Evolutionary conservation across 441 rosid genomes (phyloP), one percentile per base, ranked within the genome.

Genomic region (Gossypium trilobum): DNA sequence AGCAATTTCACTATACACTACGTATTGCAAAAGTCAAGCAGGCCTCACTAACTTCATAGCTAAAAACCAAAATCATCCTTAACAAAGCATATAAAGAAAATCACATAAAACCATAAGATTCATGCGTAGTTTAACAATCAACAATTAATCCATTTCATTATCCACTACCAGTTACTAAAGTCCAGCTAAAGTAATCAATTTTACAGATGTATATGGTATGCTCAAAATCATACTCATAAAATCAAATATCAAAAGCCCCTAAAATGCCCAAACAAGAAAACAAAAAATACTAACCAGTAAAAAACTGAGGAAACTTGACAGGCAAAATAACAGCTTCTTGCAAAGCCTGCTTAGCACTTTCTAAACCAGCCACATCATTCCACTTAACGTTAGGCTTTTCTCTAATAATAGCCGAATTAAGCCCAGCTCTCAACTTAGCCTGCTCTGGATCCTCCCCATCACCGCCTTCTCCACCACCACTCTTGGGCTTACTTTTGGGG

Each of bases 321-420:
- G 97, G 97, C 80, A 92, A 85, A 67, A 92, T 92, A 52, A 92
- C 97, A 48, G 97, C 97, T 86, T 92, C 97, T 82, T 92, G 96
- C 72, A 92, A 76, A 19, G 96, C 86, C 75, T 90, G 96, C 76
- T 92, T 90, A 56, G 96, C 96, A 71, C 91, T 87, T 78, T 89
- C 93, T 9, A 89, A 84, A 2, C 91, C 93, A 16, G 93, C 93
- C 71, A 89, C 91, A 74, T 89, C 91, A 52, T 74, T 86, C 93
- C 93, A 89, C 80, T 85, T 87, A 60, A 87, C 81, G 57, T 92
- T 86, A 50, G 96, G 97, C 71, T 92, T 92, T 80, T 92, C 97
- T 78, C 95, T 84, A 1, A 92, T 73, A 51, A 92, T 92, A n/a
- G 95, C 97, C 0, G 95, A 92, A 79, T 88, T 83, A 72, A 92